Percentiles rank a stretch among this genome's conserved stretches.
Conservation (phyloP, 257 asterid species). For the Solanum pinnatisectum region DNA sequence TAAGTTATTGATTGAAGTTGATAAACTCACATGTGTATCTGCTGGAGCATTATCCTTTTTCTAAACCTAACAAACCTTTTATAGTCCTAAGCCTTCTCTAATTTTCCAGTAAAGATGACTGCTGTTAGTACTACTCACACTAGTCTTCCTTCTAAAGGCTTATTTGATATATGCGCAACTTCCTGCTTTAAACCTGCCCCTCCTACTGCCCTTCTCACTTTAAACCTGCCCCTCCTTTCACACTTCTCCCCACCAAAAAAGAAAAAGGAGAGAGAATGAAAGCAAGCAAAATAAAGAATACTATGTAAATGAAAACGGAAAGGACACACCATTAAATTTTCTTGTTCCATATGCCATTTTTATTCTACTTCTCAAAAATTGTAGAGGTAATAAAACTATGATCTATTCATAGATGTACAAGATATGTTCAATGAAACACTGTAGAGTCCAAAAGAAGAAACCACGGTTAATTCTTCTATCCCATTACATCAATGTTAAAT, state of each 20-base stretch:
- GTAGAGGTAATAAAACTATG: background rate
- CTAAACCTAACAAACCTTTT: background rate
- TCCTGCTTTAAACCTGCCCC: background rate
- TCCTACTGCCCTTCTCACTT: background rate
- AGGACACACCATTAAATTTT: background rate
- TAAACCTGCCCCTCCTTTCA: background rate
- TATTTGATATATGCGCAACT: background rate
- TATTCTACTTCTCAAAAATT: background rate
- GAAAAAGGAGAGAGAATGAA: background rate
- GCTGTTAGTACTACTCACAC: background rate
- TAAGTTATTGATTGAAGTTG: background rate
- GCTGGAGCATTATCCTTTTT: background rate
- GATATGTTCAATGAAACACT: background rate
- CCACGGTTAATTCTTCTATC: background rate
- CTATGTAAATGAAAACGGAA: background rate
- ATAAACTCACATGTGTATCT: background rate
- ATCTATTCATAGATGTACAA: background rate
- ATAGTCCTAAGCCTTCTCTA: background rate
- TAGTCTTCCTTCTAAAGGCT: background rate
- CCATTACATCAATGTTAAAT: background rate
- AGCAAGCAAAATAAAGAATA: background rate
- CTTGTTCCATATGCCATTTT: background rate
- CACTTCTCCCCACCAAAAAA: background rate
- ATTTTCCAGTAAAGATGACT: background rate
- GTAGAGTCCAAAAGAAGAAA: background rate